Percentiles rank a stretch among this genome's conserved stretches.
Conservation (phyloP, 352 stramenopile species). For the Phytophthora pistaciae region DNA sequence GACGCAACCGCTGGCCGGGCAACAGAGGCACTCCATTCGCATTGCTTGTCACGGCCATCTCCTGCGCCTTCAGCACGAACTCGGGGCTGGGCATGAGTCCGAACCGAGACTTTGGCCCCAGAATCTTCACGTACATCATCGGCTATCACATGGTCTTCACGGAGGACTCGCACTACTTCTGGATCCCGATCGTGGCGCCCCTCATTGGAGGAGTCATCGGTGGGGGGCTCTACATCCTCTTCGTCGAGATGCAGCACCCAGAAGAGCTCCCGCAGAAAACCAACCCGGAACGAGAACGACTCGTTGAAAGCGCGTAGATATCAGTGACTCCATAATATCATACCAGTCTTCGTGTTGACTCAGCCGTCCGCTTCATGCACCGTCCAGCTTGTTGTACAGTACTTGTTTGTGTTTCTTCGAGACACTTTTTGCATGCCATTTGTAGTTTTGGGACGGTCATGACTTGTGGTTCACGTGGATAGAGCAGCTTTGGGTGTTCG, state of each 20-base stretch:
- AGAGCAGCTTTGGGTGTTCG: slow-evolving; percentile 11
- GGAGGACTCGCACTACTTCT: slow-evolving; percentile 46
- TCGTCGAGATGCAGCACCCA: slow-evolving; percentile 63
- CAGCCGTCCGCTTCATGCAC: not conserved
- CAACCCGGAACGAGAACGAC: slow-evolving; percentile 3
- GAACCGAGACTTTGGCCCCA: slow-evolving; percentile 58
- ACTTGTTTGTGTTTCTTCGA: no score
- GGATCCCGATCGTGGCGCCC: slow-evolving; percentile 57
- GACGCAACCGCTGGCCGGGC: slow-evolving; percentile 26
- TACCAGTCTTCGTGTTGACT: not conserved
- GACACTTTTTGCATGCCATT: no score
- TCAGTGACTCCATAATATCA: not conserved
- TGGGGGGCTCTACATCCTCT: slow-evolving; percentile 45
- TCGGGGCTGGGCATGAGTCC: slow-evolving; percentile 58
- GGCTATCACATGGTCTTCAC: slow-evolving; percentile 56
- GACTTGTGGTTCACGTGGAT: slow-evolving; percentile 4
- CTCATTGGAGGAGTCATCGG: slow-evolving; percentile 46
- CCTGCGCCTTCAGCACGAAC: slow-evolving; percentile 49
- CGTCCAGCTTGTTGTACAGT: no score
- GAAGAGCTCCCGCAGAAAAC: slow-evolving; percentile 24
- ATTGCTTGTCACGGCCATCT: slow-evolving; percentile 47
- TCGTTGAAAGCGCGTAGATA: slow-evolving; percentile 19
- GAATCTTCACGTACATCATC: slow-evolving; percentile 39
- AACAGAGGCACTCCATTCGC: slow-evolving; percentile 38
- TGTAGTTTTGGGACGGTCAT: not conserved